Evolutionary conservation across 1,284 basidiomycete genomes (phyloP), one percentile per base, ranked within the genome.

Genomic region (Leccinum cinnamomeum): DNA sequence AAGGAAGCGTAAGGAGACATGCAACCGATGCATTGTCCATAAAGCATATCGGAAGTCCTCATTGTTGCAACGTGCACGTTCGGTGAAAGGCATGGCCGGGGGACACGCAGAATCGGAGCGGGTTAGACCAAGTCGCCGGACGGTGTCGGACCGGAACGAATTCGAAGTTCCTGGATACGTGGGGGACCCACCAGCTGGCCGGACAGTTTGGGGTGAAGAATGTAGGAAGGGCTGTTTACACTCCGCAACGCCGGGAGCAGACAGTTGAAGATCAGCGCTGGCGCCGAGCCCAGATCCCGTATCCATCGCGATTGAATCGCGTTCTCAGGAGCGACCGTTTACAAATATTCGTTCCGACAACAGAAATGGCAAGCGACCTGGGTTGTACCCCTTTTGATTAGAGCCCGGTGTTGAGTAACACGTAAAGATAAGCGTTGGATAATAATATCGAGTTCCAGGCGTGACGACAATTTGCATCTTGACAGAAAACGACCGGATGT

Each of bases 31-130:
- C 14, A 2, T 51, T 59, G 18, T 41, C 44, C 44, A 46, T 46
- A 46, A 18, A 46, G n/a, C 44, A 46, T 18, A 18, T 46, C 44
- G 39, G 39, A n/a, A n/a, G 59, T 62, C 68, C 68, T 69, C 68
- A 50, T 61, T 64, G 70, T 51, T 57, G 10, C 61, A 57, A 61
- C 70, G 37, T 69, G 67, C 41, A 59, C 25, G 44, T 18, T 41
- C 55, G 25, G 58, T 11, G 16, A 60, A 20, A 30, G 48, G 55
- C 28, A 6, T 20, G 8, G 23, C 64, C 55, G 20, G 23, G 18
- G 18, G 23, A 50, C 50, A 46, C 14, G 30, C 3, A 12, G 12
- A 46, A 56, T 14, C 20, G 14, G 16, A 41, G 39, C 23, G 5
- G 33, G 44, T 5, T 20, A 20, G 35, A 35, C 25, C 16, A 20